These are phyloP conservation scores for Calonectria leucothoes DNA, from an alignment of 2,329 filamentous ascomycete species.

Conservation along the genomic window DNA sequence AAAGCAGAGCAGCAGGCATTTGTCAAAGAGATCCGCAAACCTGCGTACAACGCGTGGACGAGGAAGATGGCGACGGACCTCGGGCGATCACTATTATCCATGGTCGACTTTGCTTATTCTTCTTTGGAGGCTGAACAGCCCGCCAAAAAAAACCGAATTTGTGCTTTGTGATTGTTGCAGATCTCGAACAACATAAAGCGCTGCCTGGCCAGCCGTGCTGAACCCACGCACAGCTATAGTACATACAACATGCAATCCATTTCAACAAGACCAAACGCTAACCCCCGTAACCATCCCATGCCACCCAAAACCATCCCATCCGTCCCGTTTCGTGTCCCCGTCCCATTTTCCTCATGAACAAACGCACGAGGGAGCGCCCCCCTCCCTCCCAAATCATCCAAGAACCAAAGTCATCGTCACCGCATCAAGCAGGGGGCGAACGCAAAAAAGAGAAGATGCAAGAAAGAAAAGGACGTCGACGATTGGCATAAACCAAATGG, in stretches of 20 bases:
- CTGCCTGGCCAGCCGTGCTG: conserved; percentile 15
- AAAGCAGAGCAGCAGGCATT: too few relatives aligned
- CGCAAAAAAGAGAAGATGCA: conserved; percentile 21
- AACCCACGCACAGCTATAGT: conserved; percentile 26
- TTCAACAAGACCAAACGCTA: conserved; percentile 30
- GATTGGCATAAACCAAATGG: conserved; percentile 24
- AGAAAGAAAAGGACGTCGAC: conserved; percentile 27
- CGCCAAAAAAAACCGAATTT: conserved; percentile 9
- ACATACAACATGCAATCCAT: conserved; percentile 26
- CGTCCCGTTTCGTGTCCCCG: conserved; percentile 17
- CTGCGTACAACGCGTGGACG: too few relatives aligned
- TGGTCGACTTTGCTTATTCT: background rate
- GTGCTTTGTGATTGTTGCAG: conserved; percentile 22
- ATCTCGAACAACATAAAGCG: conserved; percentile 17
- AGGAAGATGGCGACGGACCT: too few relatives aligned
- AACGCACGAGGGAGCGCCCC: conserved; percentile 11
- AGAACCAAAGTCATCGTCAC: conserved; percentile 21
- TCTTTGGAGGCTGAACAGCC: conserved; percentile 13
- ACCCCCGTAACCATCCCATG: conserved; percentile 23
- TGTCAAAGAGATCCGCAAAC: too few relatives aligned
- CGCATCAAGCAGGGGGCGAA: conserved; percentile 14
- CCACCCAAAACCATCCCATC: conserved; percentile 18
- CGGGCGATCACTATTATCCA: too few relatives aligned
- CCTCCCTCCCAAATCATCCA: conserved; percentile 17
- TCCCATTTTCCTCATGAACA: conserved; percentile 21